Evolutionary conservation across 2,329 filamentous ascomycete genomes (phyloP).

Genomic region (Fusarium sp.): DNA sequence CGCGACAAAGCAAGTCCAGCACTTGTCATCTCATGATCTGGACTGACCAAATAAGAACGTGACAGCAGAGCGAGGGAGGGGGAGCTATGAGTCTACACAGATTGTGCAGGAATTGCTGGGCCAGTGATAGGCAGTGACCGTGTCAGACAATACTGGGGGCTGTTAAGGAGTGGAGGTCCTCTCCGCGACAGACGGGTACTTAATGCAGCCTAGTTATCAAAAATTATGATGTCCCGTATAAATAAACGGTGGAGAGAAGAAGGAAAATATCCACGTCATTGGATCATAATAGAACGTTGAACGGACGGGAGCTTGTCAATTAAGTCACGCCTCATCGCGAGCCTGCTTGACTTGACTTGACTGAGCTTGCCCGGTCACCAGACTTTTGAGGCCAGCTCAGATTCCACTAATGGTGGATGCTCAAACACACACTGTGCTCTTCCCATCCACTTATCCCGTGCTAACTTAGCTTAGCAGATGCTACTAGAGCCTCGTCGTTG

Average conservation of each 20-base stretch:
- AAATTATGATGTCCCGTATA: not conserved
- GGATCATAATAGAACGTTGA: not conserved
- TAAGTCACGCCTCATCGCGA: not conserved
- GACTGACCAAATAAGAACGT: slow-evolving; percentile 22
- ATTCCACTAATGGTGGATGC: slow-evolving; percentile 20
- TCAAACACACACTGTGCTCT: slow-evolving; percentile 22
- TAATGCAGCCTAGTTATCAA: not conserved
- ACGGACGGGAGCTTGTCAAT: not conserved
- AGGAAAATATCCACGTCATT: not conserved
- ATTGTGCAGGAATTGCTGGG: slow-evolving; percentile 9
- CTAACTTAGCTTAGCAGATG: not conserved
- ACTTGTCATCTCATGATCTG: slow-evolving; percentile 7
- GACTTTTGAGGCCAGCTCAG: slow-evolving; percentile 26
- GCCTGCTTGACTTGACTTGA: not conserved
- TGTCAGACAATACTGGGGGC: slow-evolving; percentile 16
- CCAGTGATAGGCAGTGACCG: slow-evolving; percentile 10
- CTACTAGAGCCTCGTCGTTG: slow-evolving; percentile 31
- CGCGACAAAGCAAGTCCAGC: not conserved
- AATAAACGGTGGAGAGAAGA: not conserved
- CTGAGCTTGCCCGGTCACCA: not conserved
- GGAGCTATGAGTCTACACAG: slow-evolving; percentile 1
- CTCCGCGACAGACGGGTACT: slow-evolving; percentile 4
- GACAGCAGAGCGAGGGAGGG: slow-evolving; percentile 28
- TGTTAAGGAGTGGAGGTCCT: slow-evolving; percentile 10
- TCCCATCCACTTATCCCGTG: slow-evolving; percentile 16